Conservation (phyloP, 768 basidiomycete genomes). For the Lentinula guzmanii region DNA sequence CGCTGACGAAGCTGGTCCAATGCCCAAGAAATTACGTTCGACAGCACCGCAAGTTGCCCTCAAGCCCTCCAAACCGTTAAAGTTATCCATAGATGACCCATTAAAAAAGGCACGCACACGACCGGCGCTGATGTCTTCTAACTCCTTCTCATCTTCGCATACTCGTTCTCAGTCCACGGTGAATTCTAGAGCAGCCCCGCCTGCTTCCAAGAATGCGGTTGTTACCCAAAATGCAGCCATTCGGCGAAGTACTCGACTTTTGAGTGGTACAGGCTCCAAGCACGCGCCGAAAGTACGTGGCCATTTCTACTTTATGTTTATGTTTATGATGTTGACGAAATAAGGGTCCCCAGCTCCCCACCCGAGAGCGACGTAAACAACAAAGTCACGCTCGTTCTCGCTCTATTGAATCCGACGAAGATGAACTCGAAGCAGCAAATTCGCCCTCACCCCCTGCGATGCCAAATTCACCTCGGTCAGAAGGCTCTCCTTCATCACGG, state of each 20-base stretch:
- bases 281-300: constrained; percentile 48
- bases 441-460: constrained; percentile 59
- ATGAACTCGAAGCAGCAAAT: constrained; percentile 60
- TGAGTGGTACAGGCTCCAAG: constrained; percentile 46
- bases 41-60: constrained; percentile 47
- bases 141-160: constrained; percentile 15
- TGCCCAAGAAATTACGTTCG: constrained; percentile 69
- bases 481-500: constrained; percentile 59
- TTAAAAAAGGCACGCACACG: constrained; percentile 89
- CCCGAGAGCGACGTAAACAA: constrained; percentile 57
- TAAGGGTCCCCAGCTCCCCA: constrained; percentile 16
- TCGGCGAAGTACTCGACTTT: constrained; percentile 70
- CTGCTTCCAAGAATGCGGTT: constrained; percentile 44
- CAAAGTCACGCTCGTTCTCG: constrained; percentile 48
- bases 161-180: constrained; percentile 48
- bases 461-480: constrained; percentile 56
- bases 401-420: constrained; percentile 66
- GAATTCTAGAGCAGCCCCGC: constrained; percentile 45
- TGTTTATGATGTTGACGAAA: not conserved
- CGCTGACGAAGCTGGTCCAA: constrained; percentile 76
- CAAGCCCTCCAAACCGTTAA: constrained; percentile 52
- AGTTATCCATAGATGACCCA: constrained; percentile 61
- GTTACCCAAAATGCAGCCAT: constrained; percentile 39
- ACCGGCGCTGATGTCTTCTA: constrained; percentile 14
- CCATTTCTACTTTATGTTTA: not conserved